Percentiles rank a stretch among this genome's conserved stretches.
Conservation (phyloP, 2,329 filamentous ascomycete species). For the Fusarium phyllophilum region DNA sequence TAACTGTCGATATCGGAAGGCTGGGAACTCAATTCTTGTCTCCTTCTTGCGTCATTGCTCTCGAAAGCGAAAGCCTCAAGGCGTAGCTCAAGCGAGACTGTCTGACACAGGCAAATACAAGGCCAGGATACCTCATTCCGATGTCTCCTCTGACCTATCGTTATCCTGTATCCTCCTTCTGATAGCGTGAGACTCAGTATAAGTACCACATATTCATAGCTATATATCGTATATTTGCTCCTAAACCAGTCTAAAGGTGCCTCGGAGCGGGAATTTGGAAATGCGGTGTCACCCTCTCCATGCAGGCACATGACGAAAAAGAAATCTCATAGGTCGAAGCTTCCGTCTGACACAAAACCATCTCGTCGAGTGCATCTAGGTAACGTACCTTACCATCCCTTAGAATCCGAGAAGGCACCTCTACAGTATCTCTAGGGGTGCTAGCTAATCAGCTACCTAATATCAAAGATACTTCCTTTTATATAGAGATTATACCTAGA, state of each 20-base stretch:
- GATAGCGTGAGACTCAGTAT: background rate
- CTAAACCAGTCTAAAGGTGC: background rate
- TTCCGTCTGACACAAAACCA: background rate
- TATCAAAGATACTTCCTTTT: too few species aligned
- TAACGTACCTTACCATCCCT: background rate
- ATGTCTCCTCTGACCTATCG: background rate
- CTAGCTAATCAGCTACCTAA: too few species aligned
- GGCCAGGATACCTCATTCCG: background rate
- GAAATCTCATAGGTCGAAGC: background rate
- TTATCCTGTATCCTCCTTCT: background rate
- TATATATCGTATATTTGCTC: background rate
- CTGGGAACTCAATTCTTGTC: conserved; percentile 8
- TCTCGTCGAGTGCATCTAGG: background rate
- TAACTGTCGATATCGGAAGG: conserved; percentile 7
- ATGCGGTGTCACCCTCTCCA: background rate
- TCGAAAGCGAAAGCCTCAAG: background rate
- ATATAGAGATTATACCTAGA: too few species aligned
- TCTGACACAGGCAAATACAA: background rate
- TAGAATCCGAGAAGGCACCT: too few species aligned
- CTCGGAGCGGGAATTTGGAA: background rate
- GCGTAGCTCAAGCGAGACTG: background rate
- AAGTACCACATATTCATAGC: background rate
- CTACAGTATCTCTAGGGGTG: too few species aligned
- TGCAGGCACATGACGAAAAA: background rate
- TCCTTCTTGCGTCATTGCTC: background rate